Percentiles rank a stretch among this genome's conserved stretches.
Conservation (phyloP, 2,329 filamentous ascomycete genomes). For the Apiospora phragmitis region DNA sequence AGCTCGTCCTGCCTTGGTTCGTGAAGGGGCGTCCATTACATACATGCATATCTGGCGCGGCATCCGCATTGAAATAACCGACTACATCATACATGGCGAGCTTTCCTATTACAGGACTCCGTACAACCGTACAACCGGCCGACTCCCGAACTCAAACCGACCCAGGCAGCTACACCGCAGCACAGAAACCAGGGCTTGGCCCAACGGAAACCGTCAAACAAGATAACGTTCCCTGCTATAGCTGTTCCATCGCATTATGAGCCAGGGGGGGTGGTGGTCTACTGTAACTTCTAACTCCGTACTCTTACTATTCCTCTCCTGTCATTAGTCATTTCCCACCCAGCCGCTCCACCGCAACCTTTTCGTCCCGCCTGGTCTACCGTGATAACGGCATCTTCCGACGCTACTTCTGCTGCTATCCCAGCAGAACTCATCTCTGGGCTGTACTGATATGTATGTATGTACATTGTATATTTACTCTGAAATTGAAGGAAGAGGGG, state of each 20-base stretch:
- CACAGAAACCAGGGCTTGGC: background rate
- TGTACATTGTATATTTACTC: background rate
- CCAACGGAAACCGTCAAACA: background rate
- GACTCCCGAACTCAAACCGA: background rate
- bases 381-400: background rate
- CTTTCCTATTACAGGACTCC: background rate
- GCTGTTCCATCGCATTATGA: background rate
- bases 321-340: background rate
- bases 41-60: no score
- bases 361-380: background rate
- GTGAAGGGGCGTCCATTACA: background rate
- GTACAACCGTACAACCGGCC: background rate
- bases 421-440: no score
- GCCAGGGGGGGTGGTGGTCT: background rate
- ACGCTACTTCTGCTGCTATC: background rate
- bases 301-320: background rate
- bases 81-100: background rate
- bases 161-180: background rate
- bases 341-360: background rate
- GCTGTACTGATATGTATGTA: no score
- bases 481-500: no score
- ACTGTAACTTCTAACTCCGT: no score
- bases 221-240: background rate
- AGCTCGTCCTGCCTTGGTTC: background rate
- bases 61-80: background rate